Percentiles rank a stretch among this genome's conserved stretches.
Conservation (phyloP, 495 filamentous ascomycete species). For the Penicillium robsamsonii region DNA sequence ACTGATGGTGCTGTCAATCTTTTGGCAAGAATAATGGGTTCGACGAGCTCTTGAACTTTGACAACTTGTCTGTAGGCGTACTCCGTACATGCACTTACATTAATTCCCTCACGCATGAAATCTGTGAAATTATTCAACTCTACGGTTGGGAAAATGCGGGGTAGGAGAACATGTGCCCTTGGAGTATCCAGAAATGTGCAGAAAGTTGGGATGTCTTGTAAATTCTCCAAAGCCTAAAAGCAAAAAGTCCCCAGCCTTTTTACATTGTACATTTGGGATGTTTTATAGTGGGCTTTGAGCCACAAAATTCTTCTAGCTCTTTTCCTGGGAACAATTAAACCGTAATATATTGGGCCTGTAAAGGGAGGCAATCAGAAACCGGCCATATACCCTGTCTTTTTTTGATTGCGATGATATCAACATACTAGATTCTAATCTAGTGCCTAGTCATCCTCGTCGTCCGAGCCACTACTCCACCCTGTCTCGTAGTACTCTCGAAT, state of each 20-base stretch:
- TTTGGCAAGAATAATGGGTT: not conserved
- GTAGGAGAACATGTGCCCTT: not conserved
- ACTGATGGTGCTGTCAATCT: not conserved
- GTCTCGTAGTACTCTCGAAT: conserved; percentile 86
- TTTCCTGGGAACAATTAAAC: not conserved
- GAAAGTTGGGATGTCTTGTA: not conserved
- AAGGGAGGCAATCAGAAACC: not conserved
- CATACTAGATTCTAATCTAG: not conserved
- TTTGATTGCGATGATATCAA: conserved; percentile 13
- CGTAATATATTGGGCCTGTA: not conserved
- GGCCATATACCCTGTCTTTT: not conserved
- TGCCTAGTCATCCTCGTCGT: conserved; percentile 69
- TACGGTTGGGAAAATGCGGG: not conserved
- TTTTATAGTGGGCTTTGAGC: not conserved
- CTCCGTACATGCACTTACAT: not conserved
- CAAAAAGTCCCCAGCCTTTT: no score
- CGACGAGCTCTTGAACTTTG: not conserved
- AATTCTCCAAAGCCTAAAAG: not conserved
- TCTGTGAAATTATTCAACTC: no score
- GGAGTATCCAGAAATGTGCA: not conserved
- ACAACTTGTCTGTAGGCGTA: not conserved
- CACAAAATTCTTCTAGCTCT: not conserved
- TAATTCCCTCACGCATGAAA: not conserved
- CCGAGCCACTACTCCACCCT: conserved; percentile 83
- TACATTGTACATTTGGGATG: no score